Conservation (phyloP, 192 early-diverging fungal species). For the Dissophora globulifera region DNA sequence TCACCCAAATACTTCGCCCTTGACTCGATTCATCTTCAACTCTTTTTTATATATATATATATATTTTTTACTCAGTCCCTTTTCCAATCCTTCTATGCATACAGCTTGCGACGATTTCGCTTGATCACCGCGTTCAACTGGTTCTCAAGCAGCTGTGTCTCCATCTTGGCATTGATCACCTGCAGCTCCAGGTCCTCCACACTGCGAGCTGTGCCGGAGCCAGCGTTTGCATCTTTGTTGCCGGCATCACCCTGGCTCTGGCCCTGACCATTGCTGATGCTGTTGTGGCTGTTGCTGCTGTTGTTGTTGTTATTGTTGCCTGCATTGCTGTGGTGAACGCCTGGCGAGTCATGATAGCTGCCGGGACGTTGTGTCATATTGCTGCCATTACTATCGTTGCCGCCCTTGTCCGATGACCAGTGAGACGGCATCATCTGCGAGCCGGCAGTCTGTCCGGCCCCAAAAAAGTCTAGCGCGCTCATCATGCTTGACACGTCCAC, state of each 20-base stretch:
- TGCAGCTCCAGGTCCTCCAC: slow-evolving; percentile 49
- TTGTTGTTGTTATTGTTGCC: slow-evolving; percentile 4
- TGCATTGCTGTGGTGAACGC: slow-evolving; percentile 1
- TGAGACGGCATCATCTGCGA: slow-evolving; percentile 27
- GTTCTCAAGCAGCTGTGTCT: slow-evolving; percentile 51
- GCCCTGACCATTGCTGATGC: no score
- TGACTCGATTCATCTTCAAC: no score
- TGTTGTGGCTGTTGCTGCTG: no score
- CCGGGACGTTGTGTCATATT: not conserved
- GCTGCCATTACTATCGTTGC: not conserved
- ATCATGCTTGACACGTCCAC: slow-evolving; percentile 48
- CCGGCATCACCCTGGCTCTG: no score
- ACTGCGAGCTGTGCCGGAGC: slow-evolving; percentile 11
- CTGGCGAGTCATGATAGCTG: no score
- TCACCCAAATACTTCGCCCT: no score
- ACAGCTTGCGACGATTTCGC: slow-evolving; percentile 49
- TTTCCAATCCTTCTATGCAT: slow-evolving; percentile 11
- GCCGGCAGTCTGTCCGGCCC: slow-evolving; percentile 26
- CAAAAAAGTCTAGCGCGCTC: slow-evolving; percentile 42
- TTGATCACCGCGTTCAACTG: slow-evolving; percentile 51
- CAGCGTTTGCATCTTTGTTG: not conserved
- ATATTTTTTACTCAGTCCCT: no score
- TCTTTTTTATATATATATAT: no score
- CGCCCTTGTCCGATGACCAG: slow-evolving; percentile 24
- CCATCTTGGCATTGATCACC: slow-evolving; percentile 53